Evolutionary conservation across 1,284 basidiomycete species (phyloP), one percentile per base, ranked within the genome.

Genomic region (Irpex sp.): DNA sequence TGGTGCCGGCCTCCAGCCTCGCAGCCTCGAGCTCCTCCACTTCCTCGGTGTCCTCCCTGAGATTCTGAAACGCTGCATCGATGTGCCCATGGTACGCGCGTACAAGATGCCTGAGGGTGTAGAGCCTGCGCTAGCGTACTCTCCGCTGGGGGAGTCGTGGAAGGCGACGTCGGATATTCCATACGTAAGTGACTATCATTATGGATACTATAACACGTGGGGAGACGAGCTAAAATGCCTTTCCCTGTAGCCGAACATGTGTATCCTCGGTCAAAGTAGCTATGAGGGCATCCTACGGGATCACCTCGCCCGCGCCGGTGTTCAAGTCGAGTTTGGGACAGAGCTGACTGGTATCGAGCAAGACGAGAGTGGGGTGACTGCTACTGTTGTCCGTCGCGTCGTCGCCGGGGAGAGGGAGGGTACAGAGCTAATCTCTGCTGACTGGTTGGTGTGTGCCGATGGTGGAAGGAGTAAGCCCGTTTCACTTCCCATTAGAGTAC

Each of bases 361-460:
- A 59, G 57, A 66, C 13, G 61, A 61, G 0, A 66, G 73, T 17
- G 39, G 36, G 8, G 72, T 75, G 9, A 53, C 57, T 3, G 61
- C 61, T 26, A 60, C 49, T 4, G 36, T 58, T 26, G 61, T 39
- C 4, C 17, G 56, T n/a, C 36, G 53, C 21, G 37, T 17, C 1
- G 37, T 9, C 1, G 6, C 31, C 5, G 31, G 31, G 5, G n/a
- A 33, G 46, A 21, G 9, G 13, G 54, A 54, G 4, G 19, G 7
- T 4, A 13, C 19, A 8, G 71, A 63, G 7, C 1, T 3, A 1
- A 57, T 70, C 17, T 17, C 57, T 6, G 59, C 61, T n/a, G 57
- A 63, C 8, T 75, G 66, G 39, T 46, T 78, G 4, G 63, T 77
- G 7, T 75, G 75, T 4, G 69, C 73, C 5, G 76, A 78, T 64